Evolutionary conservation across 352 stramenopile species (phyloP), one percentile per base, ranked within the genome.

Genomic region (Globisporangium okanoganense): DNA sequence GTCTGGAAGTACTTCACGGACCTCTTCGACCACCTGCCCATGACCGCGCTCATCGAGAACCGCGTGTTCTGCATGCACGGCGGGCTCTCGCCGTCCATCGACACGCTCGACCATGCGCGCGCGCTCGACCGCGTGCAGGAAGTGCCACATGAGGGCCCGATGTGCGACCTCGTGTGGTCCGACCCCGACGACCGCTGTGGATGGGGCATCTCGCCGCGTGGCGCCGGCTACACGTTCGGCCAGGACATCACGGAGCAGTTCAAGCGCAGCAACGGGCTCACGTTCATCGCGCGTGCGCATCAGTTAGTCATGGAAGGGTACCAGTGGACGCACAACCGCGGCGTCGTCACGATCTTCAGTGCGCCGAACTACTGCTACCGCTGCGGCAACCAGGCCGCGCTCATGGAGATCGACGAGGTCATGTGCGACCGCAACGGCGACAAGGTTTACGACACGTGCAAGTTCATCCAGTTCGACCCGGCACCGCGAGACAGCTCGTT

Each of bases 321-420:
- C 74, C 88, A 97, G 69, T 96, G 89, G 83, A 95, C 87, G 41
- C 90, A 97, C 71, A 96, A 97, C 64, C 79, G 93, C 58, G 84
- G 87, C 43, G 85, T 97, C 14, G 89, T 97, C 24, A 98, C 92
- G 4, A 93, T 98, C 66, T 98, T 97, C 58, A 94, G 77, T 58
- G 92, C 92, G 16, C 92, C 92, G 25, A 98, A 98, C 75, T 98
- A 98, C 73, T 98, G 92, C 81, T 98, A 98, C 74, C 87, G 92
- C 53, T 97, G 90, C 64, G 97, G 97, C 22, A 99, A 99, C 84
- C 92, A 98, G 54, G 96, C 94, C 5, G 94, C 91, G 38, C 92
- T 98, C 68, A 92, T 98, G 79, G 93, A 98, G 71, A 97, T 98
- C 69, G 96, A 96, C 60, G 88, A 96, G 63, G 82, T 93, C 70